Percentiles rank a stretch among this genome's conserved stretches.
Evolutionary conservation across 257 asterid species (phyloP).

Genomic region (Jacaranda mimosifolia): DNA sequence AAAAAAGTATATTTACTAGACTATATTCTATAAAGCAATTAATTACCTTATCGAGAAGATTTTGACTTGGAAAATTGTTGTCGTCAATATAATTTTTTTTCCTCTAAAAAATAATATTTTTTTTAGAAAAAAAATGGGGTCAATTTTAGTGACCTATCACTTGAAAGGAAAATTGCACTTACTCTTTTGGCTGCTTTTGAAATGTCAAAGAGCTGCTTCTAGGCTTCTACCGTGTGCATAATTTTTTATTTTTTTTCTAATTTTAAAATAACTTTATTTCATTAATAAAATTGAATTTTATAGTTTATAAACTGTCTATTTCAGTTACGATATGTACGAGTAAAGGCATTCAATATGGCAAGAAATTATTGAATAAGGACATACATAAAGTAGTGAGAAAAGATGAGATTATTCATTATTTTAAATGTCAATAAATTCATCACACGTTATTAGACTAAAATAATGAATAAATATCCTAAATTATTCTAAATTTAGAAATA

Average conservation of each 20-base stretch:
- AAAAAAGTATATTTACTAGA: too few relatives aligned
- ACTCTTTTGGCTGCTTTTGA: slow-evolving; percentile 45
- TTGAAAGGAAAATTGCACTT: slow-evolving; percentile 35
- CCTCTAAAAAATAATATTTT: neutral
- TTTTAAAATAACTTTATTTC: slow-evolving; percentile 19
- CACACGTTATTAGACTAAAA: too few relatives aligned
- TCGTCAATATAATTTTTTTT: too few relatives aligned
- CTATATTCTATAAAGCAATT: too few relatives aligned
- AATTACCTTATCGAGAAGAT: neutral
- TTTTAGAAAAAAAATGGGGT: neutral
- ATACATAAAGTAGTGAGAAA: too few relatives aligned
- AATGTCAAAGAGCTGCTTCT: slow-evolving; percentile 47
- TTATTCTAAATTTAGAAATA: neutral
- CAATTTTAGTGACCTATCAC: slow-evolving; percentile 25
- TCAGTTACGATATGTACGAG: neutral
- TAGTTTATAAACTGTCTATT: neutral
- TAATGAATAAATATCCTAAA: too few relatives aligned
- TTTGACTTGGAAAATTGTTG: neutral
- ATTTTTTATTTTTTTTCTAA: neutral
- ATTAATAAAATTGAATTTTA: neutral
- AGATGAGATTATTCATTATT: too few relatives aligned
- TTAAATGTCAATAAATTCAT: too few relatives aligned
- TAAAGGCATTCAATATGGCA: too few relatives aligned
- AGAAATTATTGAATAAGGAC: too few relatives aligned
- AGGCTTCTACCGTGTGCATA: slow-evolving; percentile 14